Evolutionary conservation across 768 basidiomycete species (phyloP).

Genomic region (Pisolithus orientalis): DNA sequence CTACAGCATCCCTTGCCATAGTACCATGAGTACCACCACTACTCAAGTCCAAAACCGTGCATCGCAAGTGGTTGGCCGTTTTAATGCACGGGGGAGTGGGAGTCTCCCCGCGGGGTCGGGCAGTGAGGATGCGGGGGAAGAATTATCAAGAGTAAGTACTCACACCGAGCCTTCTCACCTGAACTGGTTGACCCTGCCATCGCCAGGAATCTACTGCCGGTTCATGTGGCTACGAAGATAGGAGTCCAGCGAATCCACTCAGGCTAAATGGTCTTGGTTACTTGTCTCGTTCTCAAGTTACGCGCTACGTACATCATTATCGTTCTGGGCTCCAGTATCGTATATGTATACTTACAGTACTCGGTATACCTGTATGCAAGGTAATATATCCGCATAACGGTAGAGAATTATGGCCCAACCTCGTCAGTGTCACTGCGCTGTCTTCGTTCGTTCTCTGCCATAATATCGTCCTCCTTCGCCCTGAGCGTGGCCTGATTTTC

Average conservation of each 20-base stretch:
- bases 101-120: neutral
- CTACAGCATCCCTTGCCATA: neutral
- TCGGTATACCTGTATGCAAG: neutral
- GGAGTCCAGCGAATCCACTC: no score
- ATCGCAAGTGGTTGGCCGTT: neutral
- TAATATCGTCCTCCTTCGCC: slow-evolving; percentile 19
- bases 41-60: neutral
- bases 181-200: neutral
- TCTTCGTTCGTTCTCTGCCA: slow-evolving; percentile 24
- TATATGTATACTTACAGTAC: no score
- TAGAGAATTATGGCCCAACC: neutral
- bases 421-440: slow-evolving; percentile 1
- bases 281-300: no score
- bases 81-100: neutral
- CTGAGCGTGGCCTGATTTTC: slow-evolving; percentile 23
- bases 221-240: neutral
- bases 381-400: neutral
- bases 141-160: neutral
- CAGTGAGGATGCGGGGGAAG: neutral
- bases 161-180: no score
- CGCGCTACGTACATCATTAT: no score
- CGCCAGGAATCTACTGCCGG: neutral
- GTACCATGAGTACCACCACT: neutral
- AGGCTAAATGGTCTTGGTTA: slow-evolving; percentile 5
- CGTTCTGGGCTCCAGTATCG: no score